phyloP scores from a whole-genome alignment of 2,329 filamentous ascomycete species.

The Fusarium mundagurra region DNA sequence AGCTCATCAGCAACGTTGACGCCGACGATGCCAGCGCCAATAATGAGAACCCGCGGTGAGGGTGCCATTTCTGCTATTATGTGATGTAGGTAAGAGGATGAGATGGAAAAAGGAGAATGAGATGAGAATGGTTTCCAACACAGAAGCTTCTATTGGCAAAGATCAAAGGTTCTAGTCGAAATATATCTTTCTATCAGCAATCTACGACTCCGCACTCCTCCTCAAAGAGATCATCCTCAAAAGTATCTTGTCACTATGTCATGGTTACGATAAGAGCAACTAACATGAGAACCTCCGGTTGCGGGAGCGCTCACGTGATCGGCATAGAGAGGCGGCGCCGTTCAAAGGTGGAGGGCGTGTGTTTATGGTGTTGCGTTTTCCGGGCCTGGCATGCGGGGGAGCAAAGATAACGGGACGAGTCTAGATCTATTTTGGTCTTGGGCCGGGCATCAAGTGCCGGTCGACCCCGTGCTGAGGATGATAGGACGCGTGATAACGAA shows the following conservation, averaged over 20 bases:
- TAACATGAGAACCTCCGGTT: conserved; percentile 34
- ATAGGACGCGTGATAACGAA: conserved; percentile 28
- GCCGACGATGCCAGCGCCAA: conserved; percentile 72
- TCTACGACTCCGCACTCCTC: conserved; percentile 21
- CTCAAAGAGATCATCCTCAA: conserved; percentile 7
- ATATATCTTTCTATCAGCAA: conserved; percentile 27
- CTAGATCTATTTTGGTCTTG: conserved; percentile 14
- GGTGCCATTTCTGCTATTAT: conserved; percentile 22
- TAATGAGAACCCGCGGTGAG: conserved; percentile 63
- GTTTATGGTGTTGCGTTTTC: neutral
- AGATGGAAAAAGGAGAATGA: neutral
- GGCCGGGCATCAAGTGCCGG: conserved; percentile 34
- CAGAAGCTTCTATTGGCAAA: conserved; percentile 26
- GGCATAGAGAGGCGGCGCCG: conserved; percentile 1
- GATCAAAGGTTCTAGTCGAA: conserved; percentile 13
- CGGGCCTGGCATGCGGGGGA: conserved; percentile 22
- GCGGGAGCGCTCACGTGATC: conserved; percentile 37
- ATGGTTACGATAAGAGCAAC: conserved; percentile 32
- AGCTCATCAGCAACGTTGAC: conserved; percentile 72
- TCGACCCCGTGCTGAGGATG: conserved; percentile 8
- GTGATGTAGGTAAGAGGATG: neutral
- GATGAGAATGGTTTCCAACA: conserved; percentile 17
- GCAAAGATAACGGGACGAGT: conserved; percentile 21
- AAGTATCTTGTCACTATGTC: conserved; percentile 23
- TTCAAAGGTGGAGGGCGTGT: conserved; percentile 19